Base-by-base conservation (phyloP, 2,329 filamentous ascomycete species). In the Colletotrichum sp. region DNA sequence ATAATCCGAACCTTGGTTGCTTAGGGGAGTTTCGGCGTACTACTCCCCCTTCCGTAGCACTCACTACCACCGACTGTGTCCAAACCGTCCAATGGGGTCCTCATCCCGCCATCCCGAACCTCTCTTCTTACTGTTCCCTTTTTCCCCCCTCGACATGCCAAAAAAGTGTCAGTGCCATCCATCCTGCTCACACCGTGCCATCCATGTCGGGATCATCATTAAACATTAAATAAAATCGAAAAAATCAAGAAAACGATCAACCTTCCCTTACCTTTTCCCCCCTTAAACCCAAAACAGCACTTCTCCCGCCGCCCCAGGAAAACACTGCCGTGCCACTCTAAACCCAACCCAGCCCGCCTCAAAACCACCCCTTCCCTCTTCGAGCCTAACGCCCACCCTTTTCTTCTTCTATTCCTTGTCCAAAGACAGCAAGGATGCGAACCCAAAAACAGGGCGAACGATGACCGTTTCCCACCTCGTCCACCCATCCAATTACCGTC, bases 391-490 rank as follows among this genome's bases (percentile, higher is more conserved):
- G 5, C 58, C 18, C 26, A 1, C 28, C 16, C 0, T n/a, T 18
- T 26, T 34, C 2, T 28, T 60, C 24, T 48, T 18, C 0, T 26
- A 18, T 61, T 12, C 58, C 58, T 26, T 61, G 30, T 30, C 16
- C 16, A 2, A 30, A 3, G 6, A 30, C 18, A 21, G n/a, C 60
- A 63, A 36, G 60, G 60, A 55, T 55, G 21, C 21, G 36, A 52
- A 26, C 24, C 26, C 26, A 74, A 74, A 34, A 75, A 67, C 71
- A 75, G 67, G 74, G 74, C 74, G 74, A 76, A 76, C 74, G 71
- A 68, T 68, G 70, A 69, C 64, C 74, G 70, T 68, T 68, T 74
- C 57, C 57, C 70, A 60, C 65, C 10, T 43, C 16, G 24, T 16
- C 13, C 71, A 24, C 28, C 28, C 55, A 52, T 52, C 74, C 74